These are phyloP conservation scores for Fusarium tanahbumbuense DNA, from an alignment of 2,329 filamentous ascomycete species.

Conservation along the genomic window DNA sequence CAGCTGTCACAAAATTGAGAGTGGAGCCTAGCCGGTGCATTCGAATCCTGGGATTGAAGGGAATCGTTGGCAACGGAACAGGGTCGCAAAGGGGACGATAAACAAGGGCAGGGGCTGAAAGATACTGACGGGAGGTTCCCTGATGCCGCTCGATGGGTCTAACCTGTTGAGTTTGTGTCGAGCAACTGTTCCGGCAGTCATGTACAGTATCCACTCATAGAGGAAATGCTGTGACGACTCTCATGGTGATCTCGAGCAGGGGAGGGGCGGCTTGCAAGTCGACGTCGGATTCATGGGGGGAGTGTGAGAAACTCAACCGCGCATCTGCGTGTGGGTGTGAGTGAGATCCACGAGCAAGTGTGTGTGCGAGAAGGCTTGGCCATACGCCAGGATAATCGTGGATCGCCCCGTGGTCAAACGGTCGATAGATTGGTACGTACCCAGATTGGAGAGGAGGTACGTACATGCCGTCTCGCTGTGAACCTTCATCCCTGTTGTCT, in stretches of 20 bases:
- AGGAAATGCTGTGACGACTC: constrained; percentile 36
- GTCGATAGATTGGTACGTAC: constrained; percentile 39
- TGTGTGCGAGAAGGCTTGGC: constrained; percentile 41
- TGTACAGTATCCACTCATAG: constrained; percentile 30
- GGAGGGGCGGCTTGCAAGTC: constrained; percentile 31
- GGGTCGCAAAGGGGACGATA: constrained; percentile 35
- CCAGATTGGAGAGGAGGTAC: not conserved
- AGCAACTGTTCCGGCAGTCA: constrained; percentile 44
- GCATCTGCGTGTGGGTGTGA: constrained; percentile 32
- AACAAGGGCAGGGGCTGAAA: constrained; percentile 35
- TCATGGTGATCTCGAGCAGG: constrained; percentile 43
- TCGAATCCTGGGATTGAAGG: constrained; percentile 45
- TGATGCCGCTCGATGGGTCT: constrained; percentile 40
- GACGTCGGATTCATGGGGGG: constrained; percentile 16
- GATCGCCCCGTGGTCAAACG: constrained; percentile 48
- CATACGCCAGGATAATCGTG: constrained; percentile 43
- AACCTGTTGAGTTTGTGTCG: constrained; percentile 34
- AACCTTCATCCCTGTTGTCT: constrained; percentile 43
- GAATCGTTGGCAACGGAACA: constrained; percentile 33
- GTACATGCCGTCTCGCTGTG: constrained; percentile 17
- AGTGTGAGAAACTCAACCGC: constrained; percentile 21
- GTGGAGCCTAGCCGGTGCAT: constrained; percentile 39
- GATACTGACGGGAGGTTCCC: constrained; percentile 42
- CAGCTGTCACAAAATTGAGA: constrained; percentile 47
- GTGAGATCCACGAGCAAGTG: constrained; percentile 42